Percentiles rank a stretch among this genome's conserved stretches.
phyloP scores from a whole-genome alignment of 2,329 filamentous ascomycete species.

The Celoporthe dispersa region DNA sequence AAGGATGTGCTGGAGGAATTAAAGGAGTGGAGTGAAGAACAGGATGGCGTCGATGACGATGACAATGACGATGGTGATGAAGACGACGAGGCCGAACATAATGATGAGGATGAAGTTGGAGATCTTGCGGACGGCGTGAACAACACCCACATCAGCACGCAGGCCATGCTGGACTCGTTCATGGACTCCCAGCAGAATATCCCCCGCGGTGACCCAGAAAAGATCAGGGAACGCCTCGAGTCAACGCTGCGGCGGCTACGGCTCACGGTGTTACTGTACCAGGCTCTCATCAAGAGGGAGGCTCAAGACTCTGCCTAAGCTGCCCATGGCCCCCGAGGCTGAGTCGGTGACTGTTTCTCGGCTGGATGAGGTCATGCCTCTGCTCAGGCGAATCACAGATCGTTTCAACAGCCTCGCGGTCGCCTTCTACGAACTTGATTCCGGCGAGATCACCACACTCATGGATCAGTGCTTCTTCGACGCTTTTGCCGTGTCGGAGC shows the following conservation, averaged over 20 bases:
- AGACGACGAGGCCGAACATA: slow-evolving; percentile 44
- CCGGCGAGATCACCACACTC: slow-evolving; percentile 58
- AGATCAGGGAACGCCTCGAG: slow-evolving; percentile 68
- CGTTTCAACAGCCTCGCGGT: slow-evolving; percentile 71
- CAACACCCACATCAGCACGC: slow-evolving; percentile 45
- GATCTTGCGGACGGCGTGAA: slow-evolving; percentile 37
- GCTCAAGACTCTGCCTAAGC: slow-evolving; percentile 60
- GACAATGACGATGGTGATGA: slow-evolving; percentile 54
- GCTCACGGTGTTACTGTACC: slow-evolving; percentile 70
- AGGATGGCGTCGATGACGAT: slow-evolving; percentile 63
- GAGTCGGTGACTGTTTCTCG: slow-evolving; percentile 42
- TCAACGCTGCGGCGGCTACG: slow-evolving; percentile 67
- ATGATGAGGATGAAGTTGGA: slow-evolving; percentile 52
- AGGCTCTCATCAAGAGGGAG: slow-evolving; percentile 72
- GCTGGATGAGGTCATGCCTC: slow-evolving; percentile 60
- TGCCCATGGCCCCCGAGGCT: slow-evolving; percentile 31
- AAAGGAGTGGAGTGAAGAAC: slow-evolving; percentile 83
- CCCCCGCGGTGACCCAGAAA: slow-evolving; percentile 65
- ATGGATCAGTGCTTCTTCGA: slow-evolving; percentile 65
- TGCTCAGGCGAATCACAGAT: slow-evolving; percentile 66
- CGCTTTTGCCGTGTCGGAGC: slow-evolving; percentile 59
- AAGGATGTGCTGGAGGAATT: slow-evolving; percentile 85
- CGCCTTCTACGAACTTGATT: slow-evolving; percentile 73
- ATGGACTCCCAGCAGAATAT: slow-evolving; percentile 67
- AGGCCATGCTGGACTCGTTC: slow-evolving; percentile 68